Evolutionary conservation across 768 basidiomycete genomes (phyloP).

Genomic region (Lactifluus volemus): DNA sequence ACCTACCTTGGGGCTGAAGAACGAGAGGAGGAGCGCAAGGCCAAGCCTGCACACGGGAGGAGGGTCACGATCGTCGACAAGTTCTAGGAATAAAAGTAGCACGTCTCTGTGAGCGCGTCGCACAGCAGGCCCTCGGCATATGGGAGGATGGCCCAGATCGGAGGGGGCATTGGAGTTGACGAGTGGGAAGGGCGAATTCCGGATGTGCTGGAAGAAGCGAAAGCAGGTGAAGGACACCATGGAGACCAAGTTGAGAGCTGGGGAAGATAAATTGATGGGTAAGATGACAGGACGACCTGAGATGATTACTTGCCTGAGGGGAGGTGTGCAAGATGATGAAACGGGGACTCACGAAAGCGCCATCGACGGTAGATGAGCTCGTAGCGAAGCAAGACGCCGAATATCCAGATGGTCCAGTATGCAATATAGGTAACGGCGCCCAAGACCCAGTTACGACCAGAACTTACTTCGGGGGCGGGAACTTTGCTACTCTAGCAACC

Average conservation of each 20-base stretch:
- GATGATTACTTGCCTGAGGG: too few species aligned
- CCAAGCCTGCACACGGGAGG: constrained; percentile 73
- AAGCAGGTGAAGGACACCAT: too few species aligned
- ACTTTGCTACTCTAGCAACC: too few species aligned
- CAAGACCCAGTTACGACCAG: too few species aligned
- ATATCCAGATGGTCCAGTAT: constrained; percentile 45
- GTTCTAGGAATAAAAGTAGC: too few species aligned
- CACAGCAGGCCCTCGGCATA: constrained; percentile 21
- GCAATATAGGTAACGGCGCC: constrained; percentile 74
- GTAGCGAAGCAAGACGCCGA: constrained; percentile 54
- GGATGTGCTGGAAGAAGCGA: constrained; percentile 19
- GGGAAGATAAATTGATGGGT: constrained; percentile 73
- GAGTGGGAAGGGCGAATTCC: constrained; percentile 55
- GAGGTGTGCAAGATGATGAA: too few species aligned
- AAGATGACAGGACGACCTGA: constrained; percentile 23
- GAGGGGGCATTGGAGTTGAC: constrained; percentile 31
- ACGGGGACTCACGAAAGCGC: constrained; percentile 65
- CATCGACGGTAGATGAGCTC: constrained; percentile 66
- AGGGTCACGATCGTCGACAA: constrained; percentile 56
- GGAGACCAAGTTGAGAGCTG: constrained; percentile 46
- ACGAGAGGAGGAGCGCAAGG: constrained; percentile 50
- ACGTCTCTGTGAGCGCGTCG: too few species aligned
- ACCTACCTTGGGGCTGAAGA: constrained; percentile 37
- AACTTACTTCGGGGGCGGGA: too few species aligned
- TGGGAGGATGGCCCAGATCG: constrained; percentile 21